Evolutionary conservation across 805 yeast species (phyloP), one percentile per base, ranked within the genome.

Genomic region (Deakozyma indianensis): DNA sequence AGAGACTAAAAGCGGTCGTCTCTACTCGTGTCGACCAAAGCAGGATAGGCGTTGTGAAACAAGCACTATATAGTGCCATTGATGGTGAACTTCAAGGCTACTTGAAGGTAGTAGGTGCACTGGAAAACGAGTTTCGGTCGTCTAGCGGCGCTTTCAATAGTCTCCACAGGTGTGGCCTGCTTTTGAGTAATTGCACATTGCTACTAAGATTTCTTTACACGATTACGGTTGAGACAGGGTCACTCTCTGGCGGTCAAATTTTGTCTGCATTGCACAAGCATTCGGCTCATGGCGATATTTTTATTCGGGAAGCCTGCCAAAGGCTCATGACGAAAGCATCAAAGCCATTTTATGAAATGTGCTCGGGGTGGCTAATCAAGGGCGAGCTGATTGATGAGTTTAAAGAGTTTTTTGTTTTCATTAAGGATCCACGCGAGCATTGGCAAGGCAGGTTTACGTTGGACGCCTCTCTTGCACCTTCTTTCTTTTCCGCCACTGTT

Each of bases 321-420:
- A 52, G 61, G 3, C 62, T 83, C 20, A 73, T 78, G 45, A 45
- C 57, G 2, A 66, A 67, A 24, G 66, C 76, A 2, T 60, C 73
- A 0, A 63, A 63, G 3, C 85, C 94, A 1, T 85, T 84, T 57
- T 70, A 69, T 45, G 75, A 73, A 35, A 67, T 77, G 24, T 52
- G 83, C 3, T 67, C 69, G 35, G 67, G 68, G 40, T 90, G 96
- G 96, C 57, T 86, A 1, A 58, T 75, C 0, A 62, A 70, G 40
- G 96, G 96, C 1, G 75, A 73, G 43, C 56, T 86, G 15, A 61
- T 67, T 2, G 77, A 74, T 46, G 68, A 65, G 1, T 64, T 63
- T 47, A 70, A 69, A 15, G 90, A 80, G 50, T 86, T 86, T 54
- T 88, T 84, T 53, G 74, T 73, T 20, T 49, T 47, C 9, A 42